Evolutionary conservation across 305 asterid genomes (phyloP), one percentile per base, ranked within the genome.

Genomic region (Fraxinus velutina): DNA sequence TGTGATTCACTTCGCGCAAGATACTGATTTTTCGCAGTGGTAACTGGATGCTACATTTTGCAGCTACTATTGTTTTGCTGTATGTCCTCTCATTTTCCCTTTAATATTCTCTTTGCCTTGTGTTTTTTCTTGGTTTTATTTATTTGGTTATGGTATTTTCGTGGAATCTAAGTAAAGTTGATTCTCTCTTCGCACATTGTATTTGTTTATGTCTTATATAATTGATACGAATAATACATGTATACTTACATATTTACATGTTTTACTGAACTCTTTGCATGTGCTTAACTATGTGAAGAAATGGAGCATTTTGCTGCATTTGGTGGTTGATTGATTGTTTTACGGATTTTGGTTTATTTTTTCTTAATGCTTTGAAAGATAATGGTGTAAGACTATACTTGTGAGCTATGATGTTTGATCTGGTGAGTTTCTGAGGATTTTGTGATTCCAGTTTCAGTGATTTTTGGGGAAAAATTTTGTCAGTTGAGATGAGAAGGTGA

Each of bases 151-250:
- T 75, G 29, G 22, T 36, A 3, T 80, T 86, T 82, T 90, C 92
- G 89, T 91, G 90, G 90, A 86, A 86, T 88, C 81, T 86, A 85
- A 88, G 92, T 84, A 12, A 85, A 74, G 72, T 39, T 72, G 55
- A 70, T 85, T 88, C 86, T 82, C 84, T 68, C 9, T 70, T 70
- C 34, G 37, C 34, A 10, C n/a, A 2, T 70, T 30, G 7, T 4
- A 6, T 44, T 24, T 34, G 24, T 76, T 68, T 52, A 22, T 27
- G 75, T 73, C 47, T 66, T 60, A 81, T 78, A 72, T 12, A 36
- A n/a, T n/a, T 2, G 73, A 64, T 44, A 32, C 78, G 76, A 32
- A 32, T 0, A 32, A 32, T 73, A 17, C 39, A 68, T 75, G 19
- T 44, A 39, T 42, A 15, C 19, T 22, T 64, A 27, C 73, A n/a